These are phyloP conservation scores for Amaranthus tricolor DNA, from an alignment of 179 eudicot species.

Conservation along the genomic window DNA sequence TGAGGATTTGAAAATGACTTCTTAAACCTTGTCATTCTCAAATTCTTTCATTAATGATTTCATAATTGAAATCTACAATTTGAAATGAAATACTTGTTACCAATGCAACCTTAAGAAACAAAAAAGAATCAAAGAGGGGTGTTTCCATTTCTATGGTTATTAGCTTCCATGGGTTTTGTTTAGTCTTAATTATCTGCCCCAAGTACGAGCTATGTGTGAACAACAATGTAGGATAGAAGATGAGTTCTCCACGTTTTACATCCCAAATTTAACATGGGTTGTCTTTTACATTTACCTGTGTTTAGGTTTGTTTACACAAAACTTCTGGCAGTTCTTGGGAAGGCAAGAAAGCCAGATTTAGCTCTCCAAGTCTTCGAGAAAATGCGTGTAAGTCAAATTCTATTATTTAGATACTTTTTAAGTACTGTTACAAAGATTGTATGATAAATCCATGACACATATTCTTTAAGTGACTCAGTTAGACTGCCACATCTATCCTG, in stretches of 20 bases:
- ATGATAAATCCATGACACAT: constrained; percentile 28
- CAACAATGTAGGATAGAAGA: not conserved
- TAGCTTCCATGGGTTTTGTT: no score
- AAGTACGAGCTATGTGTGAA: not conserved
- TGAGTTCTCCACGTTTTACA: not conserved
- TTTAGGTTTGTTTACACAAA: constrained; percentile 93
- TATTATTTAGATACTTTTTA: constrained; percentile 10
- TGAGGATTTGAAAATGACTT: no score
- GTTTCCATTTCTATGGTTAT: no score
- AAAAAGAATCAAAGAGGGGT: no score
- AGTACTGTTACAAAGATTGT: constrained; percentile 16
- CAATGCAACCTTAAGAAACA: no score
- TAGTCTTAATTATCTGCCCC: no score
- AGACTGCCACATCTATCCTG: constrained; percentile 85
- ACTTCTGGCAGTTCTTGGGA: constrained; percentile 79
- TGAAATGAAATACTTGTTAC: no score
- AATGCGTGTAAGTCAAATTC: constrained; percentile 66
- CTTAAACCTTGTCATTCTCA: no score
- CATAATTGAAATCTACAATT: no score
- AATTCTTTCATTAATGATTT: no score
- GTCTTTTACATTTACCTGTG: constrained; percentile 2
- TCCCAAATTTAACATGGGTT: not conserved
- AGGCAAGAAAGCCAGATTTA: constrained; percentile 72
- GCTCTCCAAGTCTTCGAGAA: constrained; percentile 74
- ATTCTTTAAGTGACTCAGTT: constrained; percentile 47